phyloP scores from a whole-genome alignment of 371 early-diverging fungal genomes.

The Dichotomocladium elegans region DNA sequence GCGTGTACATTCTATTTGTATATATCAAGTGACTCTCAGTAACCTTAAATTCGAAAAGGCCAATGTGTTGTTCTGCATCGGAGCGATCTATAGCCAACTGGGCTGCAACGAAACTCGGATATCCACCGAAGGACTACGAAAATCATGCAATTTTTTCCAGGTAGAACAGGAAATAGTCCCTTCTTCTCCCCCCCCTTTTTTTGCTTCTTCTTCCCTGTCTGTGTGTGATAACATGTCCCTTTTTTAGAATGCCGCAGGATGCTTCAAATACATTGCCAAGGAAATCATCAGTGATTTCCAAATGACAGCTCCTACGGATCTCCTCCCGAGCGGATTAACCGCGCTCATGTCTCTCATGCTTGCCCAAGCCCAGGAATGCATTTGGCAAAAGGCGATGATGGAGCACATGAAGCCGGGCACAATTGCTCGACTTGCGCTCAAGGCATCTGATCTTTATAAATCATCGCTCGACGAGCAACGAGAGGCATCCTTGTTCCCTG shows the following conservation, averaged over 20 bases:
- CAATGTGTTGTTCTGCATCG: slow-evolving; percentile 80
- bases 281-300: slow-evolving; percentile 54
- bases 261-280: slow-evolving; percentile 60
- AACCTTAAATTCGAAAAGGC: slow-evolving; percentile 85
- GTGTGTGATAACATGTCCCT: too few relatives aligned
- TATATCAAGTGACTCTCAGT: slow-evolving; percentile 6
- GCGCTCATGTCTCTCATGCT: slow-evolving; percentile 75
- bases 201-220: not conserved
- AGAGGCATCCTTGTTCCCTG: slow-evolving; percentile 42
- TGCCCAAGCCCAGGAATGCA: slow-evolving; percentile 89
- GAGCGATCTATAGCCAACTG: slow-evolving; percentile 77
- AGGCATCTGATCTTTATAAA: slow-evolving; percentile 72
- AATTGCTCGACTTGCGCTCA: slow-evolving; percentile 74
- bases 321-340: slow-evolving; percentile 55
- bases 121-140: slow-evolving; percentile 72
- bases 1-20: not conserved
- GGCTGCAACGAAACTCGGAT: slow-evolving; percentile 62
- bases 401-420: slow-evolving; percentile 75
- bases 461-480: slow-evolving; percentile 27
- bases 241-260: slow-evolving; percentile 83
- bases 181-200: not conserved
- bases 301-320: slow-evolving; percentile 52
- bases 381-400: slow-evolving; percentile 79
- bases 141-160: slow-evolving; percentile 79
- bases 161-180: too few relatives aligned